Conservation (phyloP, 768 basidiomycete genomes). For the Psilocybe cyanescens region DNA sequence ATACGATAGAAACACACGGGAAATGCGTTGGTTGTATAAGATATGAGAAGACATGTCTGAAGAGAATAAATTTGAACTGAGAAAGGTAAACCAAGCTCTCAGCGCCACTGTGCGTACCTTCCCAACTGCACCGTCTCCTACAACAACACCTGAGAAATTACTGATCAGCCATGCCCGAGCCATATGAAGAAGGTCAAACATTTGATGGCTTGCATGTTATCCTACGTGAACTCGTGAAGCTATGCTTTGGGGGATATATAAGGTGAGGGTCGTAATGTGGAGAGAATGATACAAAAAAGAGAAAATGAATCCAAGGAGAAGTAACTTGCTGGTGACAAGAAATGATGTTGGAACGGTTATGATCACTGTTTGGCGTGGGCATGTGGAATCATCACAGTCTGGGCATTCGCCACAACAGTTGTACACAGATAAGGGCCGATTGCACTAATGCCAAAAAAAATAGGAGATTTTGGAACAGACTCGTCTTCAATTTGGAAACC, state of each 20-base stretch:
- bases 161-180: slow-evolving; percentile 32
- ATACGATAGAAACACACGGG: slow-evolving; percentile 59
- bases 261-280: slow-evolving; percentile 24
- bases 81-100: slow-evolving; percentile 5
- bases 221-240: slow-evolving; percentile 24
- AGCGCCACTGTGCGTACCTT: slow-evolving; percentile 57
- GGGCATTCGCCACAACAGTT: slow-evolving; percentile 18
- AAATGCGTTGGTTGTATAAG: slow-evolving; percentile 98
- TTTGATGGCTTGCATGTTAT: slow-evolving; percentile 89
- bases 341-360: slow-evolving; percentile 29
- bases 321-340: slow-evolving; percentile 25
- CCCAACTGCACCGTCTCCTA: slow-evolving; percentile 98
- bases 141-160: slow-evolving; percentile 82
- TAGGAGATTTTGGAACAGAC: not conserved
- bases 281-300: slow-evolving; percentile 26
- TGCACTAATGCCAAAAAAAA: not conserved
- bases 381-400: slow-evolving; percentile 24
- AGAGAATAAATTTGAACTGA: slow-evolving; percentile 20
- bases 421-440: slow-evolving; percentile 15
- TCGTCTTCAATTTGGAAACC: not conserved
- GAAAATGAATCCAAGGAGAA: slow-evolving; percentile 24
- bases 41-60: slow-evolving; percentile 98
- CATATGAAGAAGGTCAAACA: slow-evolving; percentile 50
- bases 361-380: slow-evolving; percentile 31
- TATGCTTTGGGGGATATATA: slow-evolving; percentile 15